Percentiles rank a stretch among this genome's conserved stretches.
phyloP scores from a whole-genome alignment of 768 basidiomycete genomes.

The Psilocybe tampanensis region DNA sequence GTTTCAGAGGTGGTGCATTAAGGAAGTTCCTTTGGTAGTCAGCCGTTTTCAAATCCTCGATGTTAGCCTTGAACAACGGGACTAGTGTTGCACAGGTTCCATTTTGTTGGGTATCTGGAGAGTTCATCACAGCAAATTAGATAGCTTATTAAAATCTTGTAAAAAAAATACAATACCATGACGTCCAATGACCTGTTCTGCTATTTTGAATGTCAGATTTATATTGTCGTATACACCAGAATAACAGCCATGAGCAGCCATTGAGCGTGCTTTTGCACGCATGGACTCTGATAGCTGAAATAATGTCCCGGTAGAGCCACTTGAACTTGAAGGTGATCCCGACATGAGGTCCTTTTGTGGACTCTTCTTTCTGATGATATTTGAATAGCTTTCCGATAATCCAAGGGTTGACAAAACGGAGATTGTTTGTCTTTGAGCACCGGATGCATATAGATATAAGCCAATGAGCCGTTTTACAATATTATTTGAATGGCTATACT shows the following conservation, averaged over 20 bases:
- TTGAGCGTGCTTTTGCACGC: constrained; percentile 9
- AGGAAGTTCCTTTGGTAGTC: constrained; percentile 23
- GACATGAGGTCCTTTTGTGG: not conserved
- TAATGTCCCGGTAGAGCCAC: constrained; percentile 16
- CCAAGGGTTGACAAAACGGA: constrained; percentile 30
- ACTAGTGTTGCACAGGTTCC: constrained; percentile 38
- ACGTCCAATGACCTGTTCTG: constrained; percentile 35
- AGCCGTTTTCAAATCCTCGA: constrained; percentile 24
- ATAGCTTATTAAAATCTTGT: not conserved
- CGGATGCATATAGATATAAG: constrained; percentile 34
- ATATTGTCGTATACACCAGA: constrained; percentile 38
- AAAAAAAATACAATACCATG: constrained; percentile 16
- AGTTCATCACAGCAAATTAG: not conserved
- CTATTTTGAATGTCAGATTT: constrained; percentile 28
- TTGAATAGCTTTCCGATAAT: constrained; percentile 30
- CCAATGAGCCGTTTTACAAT: constrained; percentile 24
- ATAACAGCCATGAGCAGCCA: constrained; percentile 24
- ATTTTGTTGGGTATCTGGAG: constrained; percentile 33
- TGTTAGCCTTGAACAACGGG: constrained; percentile 24
- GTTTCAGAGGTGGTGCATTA: constrained; percentile 22
- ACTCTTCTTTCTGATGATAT: constrained; percentile 18
- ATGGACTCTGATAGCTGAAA: constrained; percentile 26
- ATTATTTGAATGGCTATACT: constrained; percentile 35
- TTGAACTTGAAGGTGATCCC: too few species aligned
- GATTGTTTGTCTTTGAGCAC: constrained; percentile 33